Percentiles rank a stretch among this genome's conserved stretches.
Conservation (phyloP, 2,329 filamentous ascomycete species). For the Trichoderma simmonsii region DNA sequence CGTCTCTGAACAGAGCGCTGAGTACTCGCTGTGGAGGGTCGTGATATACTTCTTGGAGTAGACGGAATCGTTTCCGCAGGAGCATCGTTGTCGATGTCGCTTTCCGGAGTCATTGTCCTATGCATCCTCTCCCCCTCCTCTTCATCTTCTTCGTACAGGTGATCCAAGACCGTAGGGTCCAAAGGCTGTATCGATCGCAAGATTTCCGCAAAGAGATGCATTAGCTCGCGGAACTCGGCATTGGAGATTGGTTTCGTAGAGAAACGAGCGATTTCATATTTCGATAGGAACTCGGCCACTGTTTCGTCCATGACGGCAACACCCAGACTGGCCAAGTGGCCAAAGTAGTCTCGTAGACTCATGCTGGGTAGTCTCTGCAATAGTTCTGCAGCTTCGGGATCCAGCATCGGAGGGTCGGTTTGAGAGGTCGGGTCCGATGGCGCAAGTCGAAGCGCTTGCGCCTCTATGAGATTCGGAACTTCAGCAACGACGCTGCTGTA, state of each 20-base stretch:
- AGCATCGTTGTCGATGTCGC: constrained; percentile 46
- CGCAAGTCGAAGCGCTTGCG: constrained; percentile 83
- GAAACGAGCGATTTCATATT: constrained; percentile 85
- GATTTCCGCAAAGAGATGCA: constrained; percentile 80
- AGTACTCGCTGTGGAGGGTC: constrained; percentile 31
- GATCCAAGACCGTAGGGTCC: constrained; percentile 50
- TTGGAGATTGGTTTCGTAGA: constrained; percentile 67
- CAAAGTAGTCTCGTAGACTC: constrained; percentile 76
- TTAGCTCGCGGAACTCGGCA: constrained; percentile 69
- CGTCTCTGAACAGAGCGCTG: constrained; percentile 36
- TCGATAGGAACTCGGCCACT: constrained; percentile 63
- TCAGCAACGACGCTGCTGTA: constrained; percentile 80
- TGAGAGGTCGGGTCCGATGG: constrained; percentile 49
- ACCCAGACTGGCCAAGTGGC: constrained; percentile 64
- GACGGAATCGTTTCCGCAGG: constrained; percentile 42
- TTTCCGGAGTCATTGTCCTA: constrained; percentile 31
- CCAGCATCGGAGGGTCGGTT: constrained; percentile 47
- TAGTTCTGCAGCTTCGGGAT: constrained; percentile 65
- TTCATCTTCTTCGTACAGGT: constrained; percentile 25
- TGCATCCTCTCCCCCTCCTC: background rate
- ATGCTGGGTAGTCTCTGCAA: constrained; percentile 69
- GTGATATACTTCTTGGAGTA: constrained; percentile 35
- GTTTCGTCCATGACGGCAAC: constrained; percentile 49
- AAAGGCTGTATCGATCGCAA: constrained; percentile 71
- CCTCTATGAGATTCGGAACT: constrained; percentile 86